A percentile compares a stretch with the other conserved stretches of the same genome.
Evolutionary conservation across 2,329 filamentous ascomycete genomes (phyloP).

Genomic region (Huntiella savannae): DNA sequence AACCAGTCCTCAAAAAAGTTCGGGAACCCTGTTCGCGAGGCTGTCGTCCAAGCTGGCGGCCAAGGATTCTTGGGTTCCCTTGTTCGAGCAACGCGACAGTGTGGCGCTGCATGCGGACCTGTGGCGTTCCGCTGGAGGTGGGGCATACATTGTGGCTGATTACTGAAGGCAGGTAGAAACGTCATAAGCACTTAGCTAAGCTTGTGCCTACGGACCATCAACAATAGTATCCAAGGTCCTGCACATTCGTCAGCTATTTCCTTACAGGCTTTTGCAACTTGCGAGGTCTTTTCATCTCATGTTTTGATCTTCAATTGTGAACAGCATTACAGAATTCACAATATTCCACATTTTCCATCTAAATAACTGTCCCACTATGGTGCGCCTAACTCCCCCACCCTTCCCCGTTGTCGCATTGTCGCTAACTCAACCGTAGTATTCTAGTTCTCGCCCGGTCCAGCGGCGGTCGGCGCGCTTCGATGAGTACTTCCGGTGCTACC

Average conservation of each 20-base stretch:
- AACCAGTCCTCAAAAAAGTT: constrained; percentile 16
- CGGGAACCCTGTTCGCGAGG: constrained; percentile 5
- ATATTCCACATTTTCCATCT: too few species aligned
- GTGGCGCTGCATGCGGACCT: constrained; percentile 1
- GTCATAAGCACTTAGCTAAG: constrained; percentile 10
- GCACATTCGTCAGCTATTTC: too few species aligned
- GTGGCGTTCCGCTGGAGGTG: constrained; percentile 3
- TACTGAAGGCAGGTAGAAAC: constrained; percentile 10
- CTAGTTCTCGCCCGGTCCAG: constrained; percentile 21
- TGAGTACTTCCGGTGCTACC: constrained; percentile 96
- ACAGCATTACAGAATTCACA: too few species aligned
- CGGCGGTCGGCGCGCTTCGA: constrained; percentile 62
- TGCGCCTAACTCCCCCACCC: too few species aligned
- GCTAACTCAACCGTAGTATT: constrained; percentile 2
- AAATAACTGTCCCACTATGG: too few species aligned
- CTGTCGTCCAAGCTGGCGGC: constrained; percentile 4
- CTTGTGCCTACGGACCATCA: not conserved
- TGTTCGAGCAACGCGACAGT: not conserved
- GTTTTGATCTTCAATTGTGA: too few species aligned
- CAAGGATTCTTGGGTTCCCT: constrained; percentile 1
- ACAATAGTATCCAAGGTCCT: too few species aligned
- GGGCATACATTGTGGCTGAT: not conserved
- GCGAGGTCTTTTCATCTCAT: too few species aligned
- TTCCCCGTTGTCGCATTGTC: not conserved
- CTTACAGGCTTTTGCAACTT: too few species aligned